Base-by-base conservation (phyloP, 768 basidiomycete genomes). In the Phlebiopsis flavidoalba region DNA sequence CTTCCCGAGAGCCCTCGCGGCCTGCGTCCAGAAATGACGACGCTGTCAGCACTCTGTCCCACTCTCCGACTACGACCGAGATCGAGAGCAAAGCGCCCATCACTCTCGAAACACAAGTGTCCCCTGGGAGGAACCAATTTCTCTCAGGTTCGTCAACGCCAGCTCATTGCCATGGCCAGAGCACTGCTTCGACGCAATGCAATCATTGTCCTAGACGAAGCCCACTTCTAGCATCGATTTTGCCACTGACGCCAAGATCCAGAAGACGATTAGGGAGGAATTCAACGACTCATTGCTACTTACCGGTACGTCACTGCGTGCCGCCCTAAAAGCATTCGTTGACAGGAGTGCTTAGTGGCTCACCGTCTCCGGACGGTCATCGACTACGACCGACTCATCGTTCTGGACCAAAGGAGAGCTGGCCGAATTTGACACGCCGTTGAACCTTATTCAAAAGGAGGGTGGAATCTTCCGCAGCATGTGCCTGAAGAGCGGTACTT, bases 101-200 rank as follows among this genome's bases (percentile, higher is more conserved):
- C 31, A 79, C 83, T 0, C 78, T 96, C 3, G 85, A 91, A 19
- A 91, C 88, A 0, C 85, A 88, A 61, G 88, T 96, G 8, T 91
- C 91, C 0, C 80, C 91, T 0, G 93, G n/a, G 93, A 0, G 94
- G 94, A 0, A 80, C 85, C 33, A 96, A 97, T 75, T 95, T 97
- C 72, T 95, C 91, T 1, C 91, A 94, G 61, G 95, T 95, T 10
- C n/a, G 26, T 31, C 94, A 98, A 69, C 73, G 93, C 10, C 95
- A 98, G 67, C 75, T 93, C 15, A 89, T 94, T 57, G 88, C 91
- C 0, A 88, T 93, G 88, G 92, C 91, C 0, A 52, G 92, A 5
- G 91, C 92, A 0, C 75, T 93, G 21, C 76, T 93, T 33, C 77
- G 89, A 17, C 80, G 83, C 7, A 90, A 86, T 67, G 75, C 85